A percentile compares a stretch with the other conserved stretches of the same genome.
Evolutionary conservation across 1,284 basidiomycete species (phyloP).

Genomic region (Acaromyces ingoldii): DNA sequence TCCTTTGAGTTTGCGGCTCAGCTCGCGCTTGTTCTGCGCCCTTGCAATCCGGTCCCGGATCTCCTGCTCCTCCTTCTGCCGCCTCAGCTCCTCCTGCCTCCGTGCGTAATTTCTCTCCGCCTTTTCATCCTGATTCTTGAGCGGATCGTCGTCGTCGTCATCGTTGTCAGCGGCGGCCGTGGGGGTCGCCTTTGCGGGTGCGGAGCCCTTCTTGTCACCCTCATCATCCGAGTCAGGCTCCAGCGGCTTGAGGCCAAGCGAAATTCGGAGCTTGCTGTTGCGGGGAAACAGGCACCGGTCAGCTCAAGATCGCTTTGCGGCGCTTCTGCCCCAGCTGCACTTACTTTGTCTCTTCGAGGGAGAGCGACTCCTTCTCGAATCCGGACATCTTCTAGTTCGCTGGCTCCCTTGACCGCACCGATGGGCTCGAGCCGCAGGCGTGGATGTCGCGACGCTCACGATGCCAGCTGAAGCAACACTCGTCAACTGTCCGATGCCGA

Average conservation of each 20-base stretch:
- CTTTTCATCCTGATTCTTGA: conserved; percentile 51
- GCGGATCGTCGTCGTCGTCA: conserved; percentile 47
- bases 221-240: conserved; percentile 64
- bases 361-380: conserved; percentile 65
- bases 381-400: no score
- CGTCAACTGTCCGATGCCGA: no score
- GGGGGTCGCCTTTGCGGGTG: conserved; percentile 4
- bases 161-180: conserved; percentile 18
- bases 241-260: conserved; percentile 87
- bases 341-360: conserved; percentile 87
- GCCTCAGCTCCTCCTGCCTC: conserved; percentile 64
- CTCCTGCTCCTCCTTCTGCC: conserved; percentile 66
- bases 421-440: no score
- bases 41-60: conserved; percentile 51
- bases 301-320: neutral
- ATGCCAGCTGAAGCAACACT: no score
- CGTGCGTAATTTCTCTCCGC: conserved; percentile 29
- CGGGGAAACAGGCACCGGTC: neutral
- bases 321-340: no score
- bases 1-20: conserved; percentile 82
- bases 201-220: conserved; percentile 47
- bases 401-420: no score
- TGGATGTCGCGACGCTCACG: no score
- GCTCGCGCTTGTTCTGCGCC: conserved; percentile 76
- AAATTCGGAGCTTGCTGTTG: conserved; percentile 81